phyloP scores from a whole-genome alignment of 108 stramenopile species.

The Chaetoceros muelleri region DNA sequence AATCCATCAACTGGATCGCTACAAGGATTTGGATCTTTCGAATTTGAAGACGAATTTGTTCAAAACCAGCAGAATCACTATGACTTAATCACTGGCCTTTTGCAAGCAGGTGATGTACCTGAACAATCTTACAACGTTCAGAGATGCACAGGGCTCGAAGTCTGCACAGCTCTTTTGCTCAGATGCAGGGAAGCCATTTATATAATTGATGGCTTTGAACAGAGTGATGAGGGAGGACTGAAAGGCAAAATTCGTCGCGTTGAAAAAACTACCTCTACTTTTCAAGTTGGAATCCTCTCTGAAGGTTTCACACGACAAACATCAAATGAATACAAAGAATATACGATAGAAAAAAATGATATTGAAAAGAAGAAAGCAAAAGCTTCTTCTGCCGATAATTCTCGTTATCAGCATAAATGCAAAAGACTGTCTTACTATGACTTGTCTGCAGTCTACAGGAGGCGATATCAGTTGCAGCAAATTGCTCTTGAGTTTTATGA shows the following conservation, averaged over 20 bases:
- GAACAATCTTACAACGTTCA: slow-evolving; percentile 78
- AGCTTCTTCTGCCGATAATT: slow-evolving; percentile 42
- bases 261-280: slow-evolving; percentile 65
- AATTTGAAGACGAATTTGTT: slow-evolving; percentile 29
- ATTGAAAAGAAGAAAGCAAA: slow-evolving; percentile 18
- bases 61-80: slow-evolving; percentile 36
- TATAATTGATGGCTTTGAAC: slow-evolving; percentile 84
- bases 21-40: slow-evolving; percentile 15
- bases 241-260: slow-evolving; percentile 73
- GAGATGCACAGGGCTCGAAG: slow-evolving; percentile 84
- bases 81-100: slow-evolving; percentile 73
- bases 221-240: slow-evolving; percentile 68
- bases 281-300: slow-evolving; percentile 58
- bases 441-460: slow-evolving; percentile 71
- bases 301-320: slow-evolving; percentile 33
- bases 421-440: slow-evolving; percentile 72
- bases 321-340: slow-evolving; percentile 10
- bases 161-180: slow-evolving; percentile 68
- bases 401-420: slow-evolving; percentile 78
- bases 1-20: slow-evolving; percentile 6
- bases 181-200: slow-evolving; percentile 76
- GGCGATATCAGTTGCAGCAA: slow-evolving; percentile 90
- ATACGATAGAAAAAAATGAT: slow-evolving; percentile 18
- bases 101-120: slow-evolving; percentile 78
- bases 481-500: slow-evolving; percentile 92